Percentiles rank a stretch among this genome's conserved stretches.
Evolutionary conservation across 805 yeast species (phyloP).

Genomic region (Yarrowia yakushimensis): DNA sequence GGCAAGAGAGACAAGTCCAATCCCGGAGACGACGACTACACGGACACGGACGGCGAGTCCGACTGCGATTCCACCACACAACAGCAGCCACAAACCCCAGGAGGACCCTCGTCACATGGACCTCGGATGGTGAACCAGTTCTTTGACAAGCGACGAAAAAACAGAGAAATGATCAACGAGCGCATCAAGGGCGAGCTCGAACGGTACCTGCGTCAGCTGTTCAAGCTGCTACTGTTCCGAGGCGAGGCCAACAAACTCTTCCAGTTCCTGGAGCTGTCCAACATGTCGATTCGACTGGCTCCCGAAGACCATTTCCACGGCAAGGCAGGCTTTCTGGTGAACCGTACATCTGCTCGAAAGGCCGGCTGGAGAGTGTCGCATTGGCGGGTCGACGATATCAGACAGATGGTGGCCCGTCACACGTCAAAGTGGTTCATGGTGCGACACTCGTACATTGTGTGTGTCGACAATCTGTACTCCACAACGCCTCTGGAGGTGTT

Average conservation of each 20-base stretch:
- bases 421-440: constrained; percentile 89
- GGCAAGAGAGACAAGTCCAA: background rate
- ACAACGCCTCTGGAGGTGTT: constrained; percentile 91
- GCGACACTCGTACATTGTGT: constrained; percentile 77
- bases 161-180: constrained; percentile 15
- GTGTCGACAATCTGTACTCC: constrained; percentile 80
- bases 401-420: constrained; percentile 86
- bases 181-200: constrained; percentile 45
- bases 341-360: constrained; percentile 76
- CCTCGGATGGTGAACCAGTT: constrained; percentile 1
- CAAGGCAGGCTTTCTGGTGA: constrained; percentile 80
- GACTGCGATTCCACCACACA: background rate
- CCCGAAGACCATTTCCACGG: constrained; percentile 80
- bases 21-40: constrained; percentile 1
- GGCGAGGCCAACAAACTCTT: constrained; percentile 81
- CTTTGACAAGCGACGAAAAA: constrained; percentile 16
- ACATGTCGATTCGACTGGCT: constrained; percentile 76
- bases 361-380: constrained; percentile 98
- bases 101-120: background rate
- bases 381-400: constrained; percentile 69
- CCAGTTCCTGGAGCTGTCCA: constrained; percentile 86
- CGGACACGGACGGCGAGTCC: constrained; percentile 1
- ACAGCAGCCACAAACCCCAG: background rate
- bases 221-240: constrained; percentile 56
- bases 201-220: constrained; percentile 61